phyloP scores from a whole-genome alignment of 495 filamentous ascomycete genomes.

The Astrothelium subdiscretum region DNA sequence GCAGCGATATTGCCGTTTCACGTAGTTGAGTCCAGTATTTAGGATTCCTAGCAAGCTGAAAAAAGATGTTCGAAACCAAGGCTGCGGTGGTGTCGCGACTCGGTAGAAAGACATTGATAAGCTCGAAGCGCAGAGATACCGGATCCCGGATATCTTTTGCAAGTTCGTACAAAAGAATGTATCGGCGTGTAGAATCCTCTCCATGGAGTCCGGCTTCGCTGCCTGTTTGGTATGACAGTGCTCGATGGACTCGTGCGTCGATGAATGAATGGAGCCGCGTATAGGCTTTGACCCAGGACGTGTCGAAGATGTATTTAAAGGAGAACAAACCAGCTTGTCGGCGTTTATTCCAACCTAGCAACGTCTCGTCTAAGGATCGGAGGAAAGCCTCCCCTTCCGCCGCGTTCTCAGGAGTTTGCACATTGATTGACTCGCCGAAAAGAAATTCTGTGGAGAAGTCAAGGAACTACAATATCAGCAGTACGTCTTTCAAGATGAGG shows the following conservation, averaged over 20 bases:
- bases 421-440: background rate
- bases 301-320: background rate
- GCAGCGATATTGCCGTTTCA: slow-evolving; percentile 41
- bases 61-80: slow-evolving; percentile 17
- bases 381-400: background rate
- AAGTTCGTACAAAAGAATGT: slow-evolving; percentile 24
- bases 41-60: slow-evolving; percentile 14
- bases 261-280: background rate
- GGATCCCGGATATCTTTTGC: slow-evolving; percentile 22
- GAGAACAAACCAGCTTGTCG: background rate
- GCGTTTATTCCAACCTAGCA: background rate
- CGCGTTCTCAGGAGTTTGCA: background rate
- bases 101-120: slow-evolving; percentile 20
- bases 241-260: background rate
- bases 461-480: background rate
- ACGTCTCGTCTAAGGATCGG: background rate
- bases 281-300: background rate
- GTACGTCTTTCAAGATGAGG: background rate
- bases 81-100: slow-evolving; percentile 30
- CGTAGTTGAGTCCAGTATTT: background rate
- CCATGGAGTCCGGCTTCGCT: background rate
- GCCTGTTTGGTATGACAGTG: background rate
- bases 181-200: slow-evolving; percentile 9
- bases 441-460: slow-evolving; percentile 1
- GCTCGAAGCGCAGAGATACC: slow-evolving; percentile 17